Evolutionary conservation across 1,139 yeast genomes (phyloP), one percentile per base, ranked within the genome.

Genomic region (Meyerozyma guilliermondii): DNA sequence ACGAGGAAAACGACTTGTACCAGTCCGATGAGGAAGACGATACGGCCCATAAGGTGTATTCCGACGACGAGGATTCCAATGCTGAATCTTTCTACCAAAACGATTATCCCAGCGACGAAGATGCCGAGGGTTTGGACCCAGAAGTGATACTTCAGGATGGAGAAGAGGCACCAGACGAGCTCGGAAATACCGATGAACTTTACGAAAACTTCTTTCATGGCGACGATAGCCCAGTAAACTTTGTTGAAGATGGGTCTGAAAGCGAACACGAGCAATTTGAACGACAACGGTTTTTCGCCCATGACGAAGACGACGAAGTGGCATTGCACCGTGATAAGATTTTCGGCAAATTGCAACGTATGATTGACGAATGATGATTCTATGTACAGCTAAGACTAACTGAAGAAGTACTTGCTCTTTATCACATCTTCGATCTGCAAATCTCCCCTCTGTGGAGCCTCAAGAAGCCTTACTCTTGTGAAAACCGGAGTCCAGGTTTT

Each of bases 91-190:
- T 82, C 55, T 92, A 92, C 59, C 81, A 82, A 54, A 92, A 92
- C 62, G 98, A 92, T 56, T 92, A 92, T 56, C 98, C 98, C 0
- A 95, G 88, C 43, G 96, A 88, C 55, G 96, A 87, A 53, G 92
- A 85, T 54, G 87, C 78, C 4, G 72, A 66, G 2, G 63, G 58
- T 0, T 54, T 46, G 33, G 28, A 60, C 60, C 41, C 68, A 59
- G 16, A 50, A 55, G 1, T 52, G 49, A 34, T 38, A 44, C 20
- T 35, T 23, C 40, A 30, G 11, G 46, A 59, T 2, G 64, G 60
- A 1, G 58, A 56, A 23, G 61, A 47, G 20, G 42, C 30, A 7
- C 47, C 38, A 4, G 37, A 26, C 10, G 37, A 30, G n/a, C 26
- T 33, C 11, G 45, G 34, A 13, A 29, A 56, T 29, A 59, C 56